Percentiles rank a stretch among this genome's conserved stretches.
These are phyloP conservation scores for Phaseolus coccineus DNA, from an alignment of 331 rosid species.

Conservation along the genomic window DNA sequence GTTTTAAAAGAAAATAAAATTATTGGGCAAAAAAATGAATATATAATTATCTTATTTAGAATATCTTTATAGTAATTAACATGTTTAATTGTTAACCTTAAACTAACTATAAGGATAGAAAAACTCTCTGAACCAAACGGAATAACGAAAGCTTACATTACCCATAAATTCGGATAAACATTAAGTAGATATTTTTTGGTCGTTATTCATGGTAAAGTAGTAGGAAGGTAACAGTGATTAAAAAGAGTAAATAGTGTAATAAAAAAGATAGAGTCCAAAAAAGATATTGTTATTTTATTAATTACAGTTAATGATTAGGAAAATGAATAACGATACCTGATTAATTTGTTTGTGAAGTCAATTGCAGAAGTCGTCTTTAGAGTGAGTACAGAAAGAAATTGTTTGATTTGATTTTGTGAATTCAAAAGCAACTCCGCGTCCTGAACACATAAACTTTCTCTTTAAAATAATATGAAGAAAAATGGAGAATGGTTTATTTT, in stretches of 20 bases:
- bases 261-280: background rate
- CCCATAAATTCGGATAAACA: too few species aligned
- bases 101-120: too few species aligned
- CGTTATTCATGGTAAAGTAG: too few species aligned
- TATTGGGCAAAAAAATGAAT: too few species aligned
- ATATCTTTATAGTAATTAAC: too few species aligned
- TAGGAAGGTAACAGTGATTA: too few species aligned
- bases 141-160: too few species aligned
- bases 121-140: too few species aligned
- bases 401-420: background rate
- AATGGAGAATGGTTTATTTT: background rate
- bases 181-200: too few species aligned
- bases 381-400: background rate
- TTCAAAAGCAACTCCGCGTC: conserved; percentile 77
- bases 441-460: conserved; percentile 12
- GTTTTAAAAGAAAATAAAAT: too few species aligned
- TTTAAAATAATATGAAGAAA: background rate
- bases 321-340: background rate
- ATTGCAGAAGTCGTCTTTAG: conserved; percentile 10
- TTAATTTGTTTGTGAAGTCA: conserved; percentile 18
- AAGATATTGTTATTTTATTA: background rate
- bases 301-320: background rate
- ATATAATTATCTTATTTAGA: too few species aligned
- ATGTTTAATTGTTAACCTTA: too few species aligned
- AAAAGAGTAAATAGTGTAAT: background rate